Evolutionary conservation across 2,329 filamentous ascomycete species (phyloP).

Genomic region (Aspergillus terreus): DNA sequence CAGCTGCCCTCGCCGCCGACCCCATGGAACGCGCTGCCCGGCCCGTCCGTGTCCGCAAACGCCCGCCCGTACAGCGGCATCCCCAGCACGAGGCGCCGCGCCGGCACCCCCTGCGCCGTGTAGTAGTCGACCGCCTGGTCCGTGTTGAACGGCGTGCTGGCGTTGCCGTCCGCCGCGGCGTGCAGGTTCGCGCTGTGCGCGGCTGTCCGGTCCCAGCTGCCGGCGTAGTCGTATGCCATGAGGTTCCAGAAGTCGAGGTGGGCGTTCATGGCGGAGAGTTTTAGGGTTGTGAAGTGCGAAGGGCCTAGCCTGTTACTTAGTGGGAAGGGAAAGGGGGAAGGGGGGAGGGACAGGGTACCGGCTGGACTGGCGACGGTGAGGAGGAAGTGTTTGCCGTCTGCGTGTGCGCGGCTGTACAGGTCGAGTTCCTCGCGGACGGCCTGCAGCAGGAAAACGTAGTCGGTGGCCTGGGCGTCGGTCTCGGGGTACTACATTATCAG

Average conservation of each 20-base stretch:
- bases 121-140: constrained; percentile 69
- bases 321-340: background rate
- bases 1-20: constrained; percentile 77
- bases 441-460: constrained; percentile 34
- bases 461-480: constrained; percentile 28
- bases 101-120: constrained; percentile 57
- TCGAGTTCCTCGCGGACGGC: constrained; percentile 35
- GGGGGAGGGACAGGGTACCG: too few relatives aligned
- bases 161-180: constrained; percentile 53
- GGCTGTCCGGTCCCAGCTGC: constrained; percentile 69
- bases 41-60: constrained; percentile 74
- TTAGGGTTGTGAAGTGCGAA: constrained; percentile 41
- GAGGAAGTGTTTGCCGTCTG: constrained; percentile 40
- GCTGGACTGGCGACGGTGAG: constrained; percentile 47
- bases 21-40: constrained; percentile 66
- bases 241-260: constrained; percentile 52
- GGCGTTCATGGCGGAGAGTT: constrained; percentile 43
- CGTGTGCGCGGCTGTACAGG: constrained; percentile 37
- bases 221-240: constrained; percentile 86
- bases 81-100: constrained; percentile 76
- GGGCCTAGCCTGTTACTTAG: constrained; percentile 28
- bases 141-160: constrained; percentile 74
- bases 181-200: constrained; percentile 82
- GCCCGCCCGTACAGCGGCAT: constrained; percentile 91
- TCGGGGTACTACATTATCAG: constrained; percentile 26